Conservation (phyloP, 345 rosid genomes). For the Ceriops zippeliana region DNA sequence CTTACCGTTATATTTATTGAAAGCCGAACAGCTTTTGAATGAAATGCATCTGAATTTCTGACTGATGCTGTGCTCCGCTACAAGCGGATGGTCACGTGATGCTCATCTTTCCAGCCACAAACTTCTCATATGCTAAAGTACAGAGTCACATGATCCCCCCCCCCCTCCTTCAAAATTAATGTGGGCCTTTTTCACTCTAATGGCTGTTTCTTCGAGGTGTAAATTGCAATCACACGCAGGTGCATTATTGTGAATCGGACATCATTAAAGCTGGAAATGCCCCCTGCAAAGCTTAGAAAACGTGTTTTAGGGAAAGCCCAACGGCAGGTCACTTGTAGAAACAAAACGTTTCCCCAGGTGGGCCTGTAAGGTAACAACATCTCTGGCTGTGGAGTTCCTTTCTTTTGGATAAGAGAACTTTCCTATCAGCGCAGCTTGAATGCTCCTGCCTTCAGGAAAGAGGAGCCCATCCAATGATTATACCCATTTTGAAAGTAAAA, state of each 20-base stretch:
- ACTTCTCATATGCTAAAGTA: too few relatives aligned
- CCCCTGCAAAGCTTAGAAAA: not conserved
- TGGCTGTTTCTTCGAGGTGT: too few relatives aligned
- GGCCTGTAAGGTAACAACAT: not conserved
- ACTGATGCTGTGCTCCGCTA: too few relatives aligned
- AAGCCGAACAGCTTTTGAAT: too few relatives aligned
- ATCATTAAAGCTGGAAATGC: slow-evolving; percentile 5
- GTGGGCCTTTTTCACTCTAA: not conserved
- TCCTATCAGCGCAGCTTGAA: not conserved
- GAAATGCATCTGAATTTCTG: too few relatives aligned
- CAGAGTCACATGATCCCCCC: not conserved
- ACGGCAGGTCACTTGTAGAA: not conserved
- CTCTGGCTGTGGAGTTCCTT: not conserved
- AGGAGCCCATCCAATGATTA: not conserved
- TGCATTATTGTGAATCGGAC: not conserved
- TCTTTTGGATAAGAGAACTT: not conserved
- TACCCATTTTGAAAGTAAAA: not conserved
- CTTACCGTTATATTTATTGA: too few relatives aligned
- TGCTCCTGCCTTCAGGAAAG: too few relatives aligned
- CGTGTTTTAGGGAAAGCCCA: not conserved
- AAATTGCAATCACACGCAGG: not conserved
- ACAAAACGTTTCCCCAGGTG: not conserved
- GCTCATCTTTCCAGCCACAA: not conserved
- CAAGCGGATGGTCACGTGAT: not conserved
- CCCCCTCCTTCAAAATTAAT: too few relatives aligned